Evolutionary conservation across 2,329 filamentous ascomycete species (phyloP), one percentile per base, ranked within the genome.

Genomic region (Pseudogymnoascus sp.): DNA sequence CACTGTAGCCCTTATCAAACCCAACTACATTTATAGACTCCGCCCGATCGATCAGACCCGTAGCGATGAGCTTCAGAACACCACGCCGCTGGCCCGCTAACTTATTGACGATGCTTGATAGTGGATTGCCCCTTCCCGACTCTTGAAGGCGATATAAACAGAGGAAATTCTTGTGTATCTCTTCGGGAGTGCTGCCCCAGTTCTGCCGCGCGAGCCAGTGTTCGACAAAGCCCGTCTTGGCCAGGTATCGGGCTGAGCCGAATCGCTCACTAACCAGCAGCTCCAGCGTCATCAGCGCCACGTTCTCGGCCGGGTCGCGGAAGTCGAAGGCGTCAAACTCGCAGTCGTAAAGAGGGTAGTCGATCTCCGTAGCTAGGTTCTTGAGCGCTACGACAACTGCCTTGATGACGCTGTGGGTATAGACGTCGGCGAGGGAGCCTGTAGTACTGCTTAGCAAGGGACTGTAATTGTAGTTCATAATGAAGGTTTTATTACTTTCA

Each of bases 131-230:
- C 19, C 33, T 33, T 60, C 74, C 72, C 72, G 74, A 73, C 6
- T 73, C 68, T 4, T 74, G 68, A 21, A 75, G 72, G 6, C 33
- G 58, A 62, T 23, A 65, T 26, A 55, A 58, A 69, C 66, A 61
- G 71, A 72, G 73, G 68, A 86, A 88, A 67, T 82, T 85, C 14
- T 71, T 74, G n/a, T 75, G 76, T 41, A 79, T 76, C 64, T 85
- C 81, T 62, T 82, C 79, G 2, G 80, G 74, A 1, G 74, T 74
- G 16, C 78, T 76, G 19, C 88, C 89, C 78, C 89, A 92, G 6
- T 84, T 82, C 72, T 92, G 90, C 68, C 83, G 85, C 35, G 78
- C 81, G n/a, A 92, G 80, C 89, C 89, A 92, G 62, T 83, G 84
- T 64, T 87, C 85, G 39, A 92, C 80, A 65, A 92, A 84, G 6